Evolutionary conservation across 768 basidiomycete species (phyloP).

Genomic region (Scleroderma citrinum): DNA sequence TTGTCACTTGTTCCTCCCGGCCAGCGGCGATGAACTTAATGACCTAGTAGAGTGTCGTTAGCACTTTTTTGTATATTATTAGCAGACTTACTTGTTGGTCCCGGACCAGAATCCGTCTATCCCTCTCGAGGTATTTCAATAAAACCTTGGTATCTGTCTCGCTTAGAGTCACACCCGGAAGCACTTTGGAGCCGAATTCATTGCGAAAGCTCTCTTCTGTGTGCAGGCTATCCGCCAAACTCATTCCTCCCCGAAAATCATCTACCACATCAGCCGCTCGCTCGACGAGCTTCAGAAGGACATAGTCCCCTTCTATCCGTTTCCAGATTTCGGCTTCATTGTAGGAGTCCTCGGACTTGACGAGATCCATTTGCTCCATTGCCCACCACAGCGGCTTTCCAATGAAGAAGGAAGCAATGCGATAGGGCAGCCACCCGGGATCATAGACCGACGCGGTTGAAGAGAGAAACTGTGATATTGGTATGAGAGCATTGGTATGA

Average conservation of each 20-base stretch:
- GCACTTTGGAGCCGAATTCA: constrained; percentile 43
- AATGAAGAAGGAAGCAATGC: constrained; percentile 64
- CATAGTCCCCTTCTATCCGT: constrained; percentile 65
- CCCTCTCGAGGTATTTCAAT: constrained; percentile 74
- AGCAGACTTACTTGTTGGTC: constrained; percentile 55
- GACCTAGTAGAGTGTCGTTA: constrained; percentile 39
- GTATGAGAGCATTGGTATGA: constrained; percentile 38
- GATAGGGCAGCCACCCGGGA: constrained; percentile 60
- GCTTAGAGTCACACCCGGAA: constrained; percentile 43
- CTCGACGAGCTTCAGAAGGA: constrained; percentile 60
- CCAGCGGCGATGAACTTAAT: constrained; percentile 64
- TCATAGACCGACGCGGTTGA: constrained; percentile 60
- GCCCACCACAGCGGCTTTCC: constrained; percentile 86
- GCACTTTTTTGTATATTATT: not conserved
- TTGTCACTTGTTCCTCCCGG: constrained; percentile 46
- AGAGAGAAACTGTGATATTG: constrained; percentile 48
- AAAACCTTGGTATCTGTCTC: constrained; percentile 64
- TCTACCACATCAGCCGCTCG: constrained; percentile 55
- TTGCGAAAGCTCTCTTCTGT: constrained; percentile 53
- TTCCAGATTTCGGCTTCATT: constrained; percentile 45
- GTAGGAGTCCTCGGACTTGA: constrained; percentile 52
- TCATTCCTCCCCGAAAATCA: constrained; percentile 36
- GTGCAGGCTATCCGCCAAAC: constrained; percentile 56
- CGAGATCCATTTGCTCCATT: constrained; percentile 69
- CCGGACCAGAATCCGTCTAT: constrained; percentile 55